Evolutionary conservation across 306 rosid genomes (phyloP).

Genomic region (Vachellia collinsii): DNA sequence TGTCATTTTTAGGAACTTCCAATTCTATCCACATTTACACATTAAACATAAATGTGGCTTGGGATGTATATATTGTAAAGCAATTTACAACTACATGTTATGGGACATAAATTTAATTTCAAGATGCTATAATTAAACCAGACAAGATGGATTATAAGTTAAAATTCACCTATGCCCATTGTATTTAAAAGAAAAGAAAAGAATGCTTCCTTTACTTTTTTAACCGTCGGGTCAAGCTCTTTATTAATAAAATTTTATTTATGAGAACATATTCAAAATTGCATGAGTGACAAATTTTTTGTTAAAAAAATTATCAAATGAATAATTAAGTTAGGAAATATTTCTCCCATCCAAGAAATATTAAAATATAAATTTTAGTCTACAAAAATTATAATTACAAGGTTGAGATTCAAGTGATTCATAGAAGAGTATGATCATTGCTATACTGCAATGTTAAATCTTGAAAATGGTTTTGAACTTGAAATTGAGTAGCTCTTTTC

Average conservation of each 20-base stretch:
- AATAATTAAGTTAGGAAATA: background rate
- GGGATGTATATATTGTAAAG: too few species aligned
- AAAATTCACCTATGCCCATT: background rate
- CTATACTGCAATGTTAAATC: too few species aligned
- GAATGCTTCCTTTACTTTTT: background rate
- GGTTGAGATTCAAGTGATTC: background rate
- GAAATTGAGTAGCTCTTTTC: too few species aligned
- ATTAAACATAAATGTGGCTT: too few species aligned
- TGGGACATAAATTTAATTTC: too few species aligned
- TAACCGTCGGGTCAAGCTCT: background rate
- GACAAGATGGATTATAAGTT: background rate
- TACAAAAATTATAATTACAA: background rate
- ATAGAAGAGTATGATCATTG: too few species aligned
- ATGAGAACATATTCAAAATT: background rate
- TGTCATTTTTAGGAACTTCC: too few species aligned
- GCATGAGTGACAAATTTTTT: background rate
- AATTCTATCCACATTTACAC: too few species aligned
- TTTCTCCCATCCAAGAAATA: background rate
- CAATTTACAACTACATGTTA: too few species aligned
- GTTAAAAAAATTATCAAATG: background rate
- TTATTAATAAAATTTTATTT: background rate
- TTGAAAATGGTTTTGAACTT: too few species aligned
- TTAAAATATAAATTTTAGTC: background rate
- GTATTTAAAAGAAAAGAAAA: too few species aligned
- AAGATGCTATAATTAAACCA: background rate